Conservation (phyloP, 2,329 filamentous ascomycete genomes). For the Ophiostoma perfectum region DNA sequence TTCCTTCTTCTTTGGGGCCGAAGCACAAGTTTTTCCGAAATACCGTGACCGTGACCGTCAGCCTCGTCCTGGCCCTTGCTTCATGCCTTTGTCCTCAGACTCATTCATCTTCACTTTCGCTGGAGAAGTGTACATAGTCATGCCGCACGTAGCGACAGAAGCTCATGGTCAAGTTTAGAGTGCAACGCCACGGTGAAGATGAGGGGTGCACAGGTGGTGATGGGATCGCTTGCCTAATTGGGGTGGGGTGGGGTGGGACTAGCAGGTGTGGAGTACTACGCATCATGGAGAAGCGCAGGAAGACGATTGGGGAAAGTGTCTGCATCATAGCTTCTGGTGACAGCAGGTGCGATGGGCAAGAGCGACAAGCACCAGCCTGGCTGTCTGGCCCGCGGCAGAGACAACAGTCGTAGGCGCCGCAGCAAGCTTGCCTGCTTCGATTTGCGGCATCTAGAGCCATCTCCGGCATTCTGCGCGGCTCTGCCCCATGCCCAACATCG, state of each 20-base stretch:
- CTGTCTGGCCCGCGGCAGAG: too few relatives aligned
- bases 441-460: not conserved
- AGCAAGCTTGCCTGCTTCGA: not conserved
- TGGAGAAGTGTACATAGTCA: too few relatives aligned
- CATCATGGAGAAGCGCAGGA: not conserved
- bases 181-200: constrained; percentile 1
- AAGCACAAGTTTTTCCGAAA: not conserved
- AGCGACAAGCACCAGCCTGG: not conserved
- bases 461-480: constrained; percentile 1
- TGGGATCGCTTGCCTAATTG: not conserved
- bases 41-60: constrained; percentile 1
- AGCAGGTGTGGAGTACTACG: not conserved
- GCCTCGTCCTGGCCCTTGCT: not conserved
- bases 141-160: too few relatives aligned
- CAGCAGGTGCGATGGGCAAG: not conserved
- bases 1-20: not conserved
- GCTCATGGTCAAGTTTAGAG: not conserved
- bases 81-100: not conserved
- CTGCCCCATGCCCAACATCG: not conserved
- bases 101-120: too few relatives aligned
- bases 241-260: not conserved
- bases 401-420: too few relatives aligned
- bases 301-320: constrained; percentile 3
- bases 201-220: not conserved
- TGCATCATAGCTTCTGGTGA: not conserved